Base-by-base conservation (phyloP, 441 rosid genomes). In the Corymbia citriodora region DNA sequence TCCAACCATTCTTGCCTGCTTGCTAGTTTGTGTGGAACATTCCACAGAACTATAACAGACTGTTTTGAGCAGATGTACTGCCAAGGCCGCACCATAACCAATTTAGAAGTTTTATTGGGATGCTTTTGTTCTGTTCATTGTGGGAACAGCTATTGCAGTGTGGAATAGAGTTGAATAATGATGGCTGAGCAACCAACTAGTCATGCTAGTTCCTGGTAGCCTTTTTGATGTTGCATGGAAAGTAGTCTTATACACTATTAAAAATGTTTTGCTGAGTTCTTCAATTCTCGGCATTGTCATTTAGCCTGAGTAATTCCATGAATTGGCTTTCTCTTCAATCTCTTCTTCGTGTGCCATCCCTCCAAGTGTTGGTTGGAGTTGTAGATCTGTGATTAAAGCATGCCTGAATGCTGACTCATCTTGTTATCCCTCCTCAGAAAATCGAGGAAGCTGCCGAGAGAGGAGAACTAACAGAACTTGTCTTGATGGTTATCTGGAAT, bases 401-500 rank as follows among this genome's bases (percentile, higher is more conserved):
- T 87, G 82, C 88, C 55, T 72, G 27, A 68, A 14, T 31, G n/a
- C 83, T 61, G 81, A 53, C 74, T 92, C 10, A 17, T 91, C 36
- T 70, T 45, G 18, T 36, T 88, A 87, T 49, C 90, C 57, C 87
- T 54, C 10, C 91, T n/a, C 95, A 96, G 98, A 94, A 91, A 95
- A 95, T 96, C 57, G 96, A 94, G 93, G 96, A 94, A 93, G 96
- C 98, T 91, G 96, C 96, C 40, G 96, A 93, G 90, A 95, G 91
- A 93, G 98, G 97, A 90, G 98, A 96, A 89, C 95, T 96, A 53
- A 93, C 93, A 74, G 97, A 95, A 93, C 97, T 96, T 90, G 93
- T 96, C 87, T 94, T 96, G 49, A 91, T 95, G 98, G 95, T 96
- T 89, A 94, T 96, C 79, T 95, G 98, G 98, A 95, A 95, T 93